Percentiles rank a stretch among this genome's conserved stretches.
phyloP scores from a whole-genome alignment of 805 yeast genomes.

The Candida hispaniensis region DNA sequence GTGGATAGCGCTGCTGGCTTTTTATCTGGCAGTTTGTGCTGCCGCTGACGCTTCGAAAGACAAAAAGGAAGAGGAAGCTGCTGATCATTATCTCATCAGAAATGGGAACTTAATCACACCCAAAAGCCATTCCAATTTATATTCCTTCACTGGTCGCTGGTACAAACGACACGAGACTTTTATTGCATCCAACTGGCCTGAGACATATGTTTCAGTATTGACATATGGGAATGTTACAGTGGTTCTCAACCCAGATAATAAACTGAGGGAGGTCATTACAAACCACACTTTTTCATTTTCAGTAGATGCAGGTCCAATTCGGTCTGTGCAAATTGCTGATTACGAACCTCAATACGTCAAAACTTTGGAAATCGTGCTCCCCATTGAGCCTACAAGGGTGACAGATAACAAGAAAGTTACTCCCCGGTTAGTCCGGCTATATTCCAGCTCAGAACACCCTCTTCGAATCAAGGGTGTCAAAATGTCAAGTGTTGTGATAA shows the following conservation, averaged over 20 bases:
- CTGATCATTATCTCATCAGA: no score
- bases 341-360: conserved; percentile 5
- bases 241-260: conserved; percentile 6
- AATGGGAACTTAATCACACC: conserved; percentile 17
- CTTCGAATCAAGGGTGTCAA: conserved; percentile 8
- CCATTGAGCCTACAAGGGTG: not conserved
- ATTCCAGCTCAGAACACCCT: conserved; percentile 9
- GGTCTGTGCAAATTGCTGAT: conserved; percentile 3
- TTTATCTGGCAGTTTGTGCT: no score
- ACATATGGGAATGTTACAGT: conserved; percentile 13
- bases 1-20: no score
- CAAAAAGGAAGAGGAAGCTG: no score
- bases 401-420: not conserved
- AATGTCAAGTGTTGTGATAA: conserved; percentile 15
- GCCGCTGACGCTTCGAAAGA: no score
- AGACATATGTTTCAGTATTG: conserved; percentile 10
- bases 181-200: conserved; percentile 17
- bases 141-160: conserved; percentile 17
- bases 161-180: conserved; percentile 11
- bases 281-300: conserved; percentile 8
- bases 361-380: conserved; percentile 4
- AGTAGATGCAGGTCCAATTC: conserved; percentile 2
- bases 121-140: conserved; percentile 14
- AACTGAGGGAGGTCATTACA: conserved; percentile 3
- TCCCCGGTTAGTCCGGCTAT: conserved; percentile 8